phyloP scores from a whole-genome alignment of 2,329 filamentous ascomycete species.

The Botrytis cinerea region DNA sequence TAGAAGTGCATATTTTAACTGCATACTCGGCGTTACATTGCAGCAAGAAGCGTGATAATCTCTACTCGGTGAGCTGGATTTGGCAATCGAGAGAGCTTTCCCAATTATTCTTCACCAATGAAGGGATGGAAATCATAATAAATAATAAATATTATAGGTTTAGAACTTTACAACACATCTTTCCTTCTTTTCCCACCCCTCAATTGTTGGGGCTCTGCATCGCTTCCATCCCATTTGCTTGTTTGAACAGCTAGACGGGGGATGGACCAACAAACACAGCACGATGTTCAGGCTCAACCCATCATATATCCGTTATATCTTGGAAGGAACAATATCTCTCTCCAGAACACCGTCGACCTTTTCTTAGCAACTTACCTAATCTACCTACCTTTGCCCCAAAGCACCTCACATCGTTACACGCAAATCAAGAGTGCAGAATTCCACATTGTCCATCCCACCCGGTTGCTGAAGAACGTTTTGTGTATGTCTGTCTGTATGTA shows the following conservation, averaged over 20 bases:
- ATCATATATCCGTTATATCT: background rate
- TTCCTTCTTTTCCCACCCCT: background rate
- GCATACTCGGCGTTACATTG: slow-evolving; percentile 21
- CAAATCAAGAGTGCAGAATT: background rate
- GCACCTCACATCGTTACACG: background rate
- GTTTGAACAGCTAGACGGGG: background rate
- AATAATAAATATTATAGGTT: background rate
- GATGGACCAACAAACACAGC: background rate
- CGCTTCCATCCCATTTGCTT: background rate
- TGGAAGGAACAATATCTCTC: background rate
- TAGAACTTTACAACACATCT: slow-evolving; percentile 19
- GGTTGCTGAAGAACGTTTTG: background rate
- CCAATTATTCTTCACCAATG: slow-evolving; percentile 15
- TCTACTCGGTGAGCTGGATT: slow-evolving; percentile 23
- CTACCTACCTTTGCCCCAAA: background rate
- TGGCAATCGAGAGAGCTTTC: background rate
- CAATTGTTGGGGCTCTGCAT: slow-evolving; percentile 14
- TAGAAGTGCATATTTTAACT: slow-evolving; percentile 18
- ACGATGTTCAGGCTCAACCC: background rate
- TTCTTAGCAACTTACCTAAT: background rate
- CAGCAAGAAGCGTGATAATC: slow-evolving; percentile 22
- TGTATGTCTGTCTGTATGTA: background rate
- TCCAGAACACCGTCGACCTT: background rate
- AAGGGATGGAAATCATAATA: background rate
- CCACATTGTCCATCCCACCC: background rate